A percentile compares a stretch with the other conserved stretches of the same genome.
Conservation (phyloP, 805 yeast genomes). For the Candida fluviatilis region DNA sequence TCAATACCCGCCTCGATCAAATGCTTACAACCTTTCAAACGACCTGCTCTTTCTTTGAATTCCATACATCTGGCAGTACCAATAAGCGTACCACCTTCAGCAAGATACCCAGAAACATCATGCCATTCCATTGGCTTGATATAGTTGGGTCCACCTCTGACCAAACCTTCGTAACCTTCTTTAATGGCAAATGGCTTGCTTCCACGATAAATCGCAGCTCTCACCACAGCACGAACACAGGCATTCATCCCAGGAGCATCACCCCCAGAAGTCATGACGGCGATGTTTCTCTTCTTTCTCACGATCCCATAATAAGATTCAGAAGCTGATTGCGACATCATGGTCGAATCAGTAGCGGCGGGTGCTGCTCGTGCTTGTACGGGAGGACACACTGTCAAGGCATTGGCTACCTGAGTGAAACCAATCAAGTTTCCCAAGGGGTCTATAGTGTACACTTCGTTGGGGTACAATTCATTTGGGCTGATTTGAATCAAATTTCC, state of each 20-base stretch:
- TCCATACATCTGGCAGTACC: slow-evolving; percentile 94
- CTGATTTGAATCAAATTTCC: slow-evolving; percentile 46
- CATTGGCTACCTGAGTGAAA: slow-evolving; percentile 60
- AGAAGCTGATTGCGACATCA: slow-evolving; percentile 8
- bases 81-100: slow-evolving; percentile 91
- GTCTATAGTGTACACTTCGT: slow-evolving; percentile 72
- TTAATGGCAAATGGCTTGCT: slow-evolving; percentile 89
- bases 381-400: slow-evolving; percentile 50
- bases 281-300: slow-evolving; percentile 55
- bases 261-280: slow-evolving; percentile 98
- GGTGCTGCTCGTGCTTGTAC: slow-evolving; percentile 16
- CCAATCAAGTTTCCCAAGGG: slow-evolving; percentile 84
- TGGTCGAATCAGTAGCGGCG: slow-evolving; percentile 10
- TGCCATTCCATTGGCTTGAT: slow-evolving; percentile 84
- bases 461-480: slow-evolving; percentile 73
- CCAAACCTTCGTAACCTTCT: slow-evolving; percentile 95
- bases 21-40: slow-evolving; percentile 78
- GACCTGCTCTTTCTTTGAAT: slow-evolving; percentile 81
- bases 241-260: slow-evolving; percentile 99
- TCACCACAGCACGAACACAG: slow-evolving; percentile 89
- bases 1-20: slow-evolving; percentile 87
- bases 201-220: slow-evolving; percentile 81
- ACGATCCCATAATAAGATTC: slow-evolving; percentile 19
- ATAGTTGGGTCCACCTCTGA: slow-evolving; percentile 70
- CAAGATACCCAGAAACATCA: slow-evolving; percentile 90